Evolutionary conservation across 805 yeast genomes (phyloP), one percentile per base, ranked within the genome.

Genomic region (Candida silvicultrix): DNA sequence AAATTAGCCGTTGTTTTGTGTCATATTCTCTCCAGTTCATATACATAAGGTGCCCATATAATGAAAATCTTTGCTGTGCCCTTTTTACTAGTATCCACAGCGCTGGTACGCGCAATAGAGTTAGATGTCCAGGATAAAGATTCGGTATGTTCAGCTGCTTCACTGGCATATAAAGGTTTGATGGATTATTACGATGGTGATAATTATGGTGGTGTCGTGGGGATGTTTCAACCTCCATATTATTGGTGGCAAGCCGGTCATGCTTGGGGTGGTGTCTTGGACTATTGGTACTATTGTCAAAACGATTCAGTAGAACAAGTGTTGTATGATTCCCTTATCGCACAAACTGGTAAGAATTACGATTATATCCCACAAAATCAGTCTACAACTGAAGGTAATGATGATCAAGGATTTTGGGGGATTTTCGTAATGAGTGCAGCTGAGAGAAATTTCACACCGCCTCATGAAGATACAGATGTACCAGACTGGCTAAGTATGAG

Each of bases 221-320:
- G 98, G 39, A 81, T 85, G 89, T 90, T 94, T 64, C 70, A 82
- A 12, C 69, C 73, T 59, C 98, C 98, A 0, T 90, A 92, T 73
- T 92, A 92, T 73, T 92, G 98, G 99, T 90, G 97, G 97, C 89
- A 89, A 68, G 95, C 97, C 11, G 98, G 98, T 54, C 95, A 90
- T 50, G 96, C 94, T 2, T 89, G 89, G 87, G 96, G 96, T 11
- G 73, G 85, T 20, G 69, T 92, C 74, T 60, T 92, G 38, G 97
- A 89, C 63, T 84, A 85, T 65, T 75, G 88, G 69, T 81, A 62
- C 54, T 83, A 73, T 61, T 78, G 87, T 63, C 77, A 83, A 35
- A 85, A 90, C 62, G 77, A 75, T 51, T 78, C 90, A 1, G 86
- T 78, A 56, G 83, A 75, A 39, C 71, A 73, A 12, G 47, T 74